Evolutionary conservation across 83 land plant species (phyloP), one percentile per base, ranked within the genome.

Genomic region (Diphasiastrum complanatum): DNA sequence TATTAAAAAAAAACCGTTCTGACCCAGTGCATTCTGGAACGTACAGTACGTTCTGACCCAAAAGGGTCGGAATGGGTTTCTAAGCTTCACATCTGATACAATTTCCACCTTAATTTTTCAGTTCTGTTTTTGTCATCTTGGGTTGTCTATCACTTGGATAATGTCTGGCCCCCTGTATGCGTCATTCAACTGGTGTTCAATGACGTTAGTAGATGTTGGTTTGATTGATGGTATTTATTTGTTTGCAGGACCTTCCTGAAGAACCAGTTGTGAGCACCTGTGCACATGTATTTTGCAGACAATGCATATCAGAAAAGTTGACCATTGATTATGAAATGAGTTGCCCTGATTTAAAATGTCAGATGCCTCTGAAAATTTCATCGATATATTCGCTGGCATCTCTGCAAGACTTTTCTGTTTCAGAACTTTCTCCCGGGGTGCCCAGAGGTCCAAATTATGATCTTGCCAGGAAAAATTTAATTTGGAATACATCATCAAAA

Each of bases 241-340:
- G n/a, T 65, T 45, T 38, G 32, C 84, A 95, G 99, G 99, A 95
- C 72, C 81, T 78, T 28, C 96, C 99, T 0, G 99, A 95, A 47
- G 84, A 85, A 60, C 83, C 99, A 36, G 83, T 95, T 76, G 83
- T 95, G 30, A 82, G 95, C 14, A 64, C 76, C 55, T 95, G 99
- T 48, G 81, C 81, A 46, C 99, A 95, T 74, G 86, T 89, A 32
- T 95, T 89, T 75, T 95, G 99, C 78, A 81, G 85, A 41, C 96
- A 95, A 55, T 95, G 99, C 76, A 76, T 86, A 32, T 79, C 74
- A 14, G 86, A 82, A 5, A 67, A 57, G 35, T 32, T 86, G 23
- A 68, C 89, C 2, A 64, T 46, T 27, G 78, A 82, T 33, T 96
- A 89, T 68, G 86, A 81, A 27, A 79, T 73, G 47, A 61, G 60